Evolutionary conservation across 768 basidiomycete genomes (phyloP).

Genomic region (Tephrocybe sp.): DNA sequence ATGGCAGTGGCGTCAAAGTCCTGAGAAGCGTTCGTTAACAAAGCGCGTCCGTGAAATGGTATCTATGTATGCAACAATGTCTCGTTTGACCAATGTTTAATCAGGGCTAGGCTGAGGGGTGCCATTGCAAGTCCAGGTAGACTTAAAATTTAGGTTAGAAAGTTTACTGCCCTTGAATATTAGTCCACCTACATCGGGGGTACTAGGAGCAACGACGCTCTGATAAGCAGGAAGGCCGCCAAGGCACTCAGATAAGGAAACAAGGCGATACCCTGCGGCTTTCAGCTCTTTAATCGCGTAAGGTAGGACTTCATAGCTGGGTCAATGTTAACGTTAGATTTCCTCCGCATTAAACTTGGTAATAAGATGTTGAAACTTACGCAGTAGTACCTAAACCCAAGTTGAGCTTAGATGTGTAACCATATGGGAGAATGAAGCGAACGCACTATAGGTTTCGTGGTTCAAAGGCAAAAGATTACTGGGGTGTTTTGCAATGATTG

Average conservation of each 20-base stretch:
- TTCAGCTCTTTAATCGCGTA: conserved; percentile 35
- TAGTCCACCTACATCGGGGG: conserved; percentile 29
- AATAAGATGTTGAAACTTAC: conserved; percentile 20
- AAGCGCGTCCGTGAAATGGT: too few relatives aligned
- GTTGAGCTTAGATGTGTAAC: neutral
- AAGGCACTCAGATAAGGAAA: conserved; percentile 42
- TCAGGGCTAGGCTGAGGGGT: too few relatives aligned
- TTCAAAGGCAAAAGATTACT: conserved; percentile 39
- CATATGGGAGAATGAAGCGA: neutral
- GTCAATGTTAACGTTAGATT: neutral
- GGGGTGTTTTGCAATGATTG: conserved; percentile 27
- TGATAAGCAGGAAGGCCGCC: conserved; percentile 37
- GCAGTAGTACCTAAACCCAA: conserved; percentile 33
- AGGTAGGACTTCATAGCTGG: conserved; percentile 36
- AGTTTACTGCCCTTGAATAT: too few relatives aligned
- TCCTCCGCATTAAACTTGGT: neutral
- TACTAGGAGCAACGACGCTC: conserved; percentile 24
- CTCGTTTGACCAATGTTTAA: too few relatives aligned
- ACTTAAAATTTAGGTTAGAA: conserved; percentile 11
- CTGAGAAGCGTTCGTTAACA: too few relatives aligned
- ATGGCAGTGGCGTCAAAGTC: too few relatives aligned
- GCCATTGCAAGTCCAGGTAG: conserved; percentile 20
- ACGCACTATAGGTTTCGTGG: conserved; percentile 39
- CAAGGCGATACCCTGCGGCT: conserved; percentile 39
- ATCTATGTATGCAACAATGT: too few relatives aligned